Base-by-base conservation (phyloP, 2,329 filamentous ascomycete species). In the Didymellaceae sp. region DNA sequence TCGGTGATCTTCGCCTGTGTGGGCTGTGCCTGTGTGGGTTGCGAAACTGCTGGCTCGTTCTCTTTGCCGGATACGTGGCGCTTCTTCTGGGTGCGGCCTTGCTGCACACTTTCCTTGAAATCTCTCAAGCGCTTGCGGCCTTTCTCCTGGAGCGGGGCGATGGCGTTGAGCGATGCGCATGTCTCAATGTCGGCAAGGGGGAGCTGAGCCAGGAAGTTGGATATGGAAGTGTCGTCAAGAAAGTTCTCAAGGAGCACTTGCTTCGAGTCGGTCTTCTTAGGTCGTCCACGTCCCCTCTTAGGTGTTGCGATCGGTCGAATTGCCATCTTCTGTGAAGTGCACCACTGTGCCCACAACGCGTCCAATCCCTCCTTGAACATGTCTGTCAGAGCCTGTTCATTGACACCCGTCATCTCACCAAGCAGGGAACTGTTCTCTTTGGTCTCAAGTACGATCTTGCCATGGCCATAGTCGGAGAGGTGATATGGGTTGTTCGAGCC, bases 101-200 rank as follows among this genome's bases (percentile, higher is more conserved):
- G 63, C 30, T 67, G 62, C n/a, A 87, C 79, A 52, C 79, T 83
- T 39, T 80, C 79, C 70, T 87, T 89, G 59, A 92, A 77, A 40
- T 88, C 85, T 49, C 85, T 79, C n/a, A 92, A 78, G 6, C 86
- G 82, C 52, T 82, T 82, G 58, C 89, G 86, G 22, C 88, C 88
- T 64, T 86, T 89, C 39, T 81, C 78, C 21, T 87, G 77, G 5
- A 87, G 59, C 1, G 84, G 81, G 10, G 83, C 81, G 16, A 81
- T 76, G 46, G 82, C 83, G 21, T 74, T 68, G 10, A 82, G 66
- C 0, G 82, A 82, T 5, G 77, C 73, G 67, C 82, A 82, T 25
- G 74, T 71, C 7, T 76, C 75, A 58, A 88, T 77, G 3, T 79
- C 65, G 7, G 80, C 80, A 46, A 82, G 76, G 16, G 85, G 84